Percentiles rank a stretch among this genome's conserved stretches.
phyloP scores from a whole-genome alignment of 768 basidiomycete genomes.

The Russula compacta region DNA sequence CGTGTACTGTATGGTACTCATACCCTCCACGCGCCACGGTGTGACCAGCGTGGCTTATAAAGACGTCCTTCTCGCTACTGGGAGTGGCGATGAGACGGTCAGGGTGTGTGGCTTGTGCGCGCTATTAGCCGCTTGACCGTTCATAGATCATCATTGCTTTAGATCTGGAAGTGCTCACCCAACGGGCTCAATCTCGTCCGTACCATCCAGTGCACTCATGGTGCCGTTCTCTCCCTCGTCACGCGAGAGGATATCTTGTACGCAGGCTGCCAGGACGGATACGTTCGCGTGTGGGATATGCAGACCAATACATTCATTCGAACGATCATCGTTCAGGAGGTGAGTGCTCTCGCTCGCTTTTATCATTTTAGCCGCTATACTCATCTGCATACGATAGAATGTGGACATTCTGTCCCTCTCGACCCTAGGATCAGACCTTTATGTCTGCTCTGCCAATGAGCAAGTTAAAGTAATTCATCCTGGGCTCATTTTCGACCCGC shows the following conservation, averaged over 20 bases:
- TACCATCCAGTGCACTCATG: constrained; percentile 62
- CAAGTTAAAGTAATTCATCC: constrained; percentile 49
- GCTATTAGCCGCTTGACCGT: neutral
- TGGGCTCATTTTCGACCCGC: neutral
- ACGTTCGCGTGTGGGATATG: constrained; percentile 83
- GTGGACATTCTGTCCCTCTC: constrained; percentile 79
- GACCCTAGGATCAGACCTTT: constrained; percentile 47
- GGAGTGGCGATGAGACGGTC: constrained; percentile 85
- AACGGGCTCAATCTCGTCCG: constrained; percentile 43
- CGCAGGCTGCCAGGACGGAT: constrained; percentile 91
- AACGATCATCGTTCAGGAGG: constrained; percentile 81
- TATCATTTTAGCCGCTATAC: neutral
- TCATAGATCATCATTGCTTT: neutral
- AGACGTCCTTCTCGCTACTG: constrained; percentile 58
- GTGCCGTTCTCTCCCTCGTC: constrained; percentile 77
- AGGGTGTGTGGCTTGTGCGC: constrained; percentile 42
- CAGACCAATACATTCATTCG: constrained; percentile 83
- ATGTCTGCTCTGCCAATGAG: constrained; percentile 43
- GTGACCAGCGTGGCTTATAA: constrained; percentile 26
- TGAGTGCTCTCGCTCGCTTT: constrained; percentile 23
- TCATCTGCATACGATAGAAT: constrained; percentile 33
- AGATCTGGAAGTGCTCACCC: constrained; percentile 61
- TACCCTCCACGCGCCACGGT: constrained; percentile 34
- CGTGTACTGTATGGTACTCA: constrained; percentile 69
- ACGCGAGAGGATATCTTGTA: constrained; percentile 72